Percentiles rank a stretch among this genome's conserved stretches.
Conservation (phyloP, 768 basidiomycete genomes). For the Thelephora ganbajun region DNA sequence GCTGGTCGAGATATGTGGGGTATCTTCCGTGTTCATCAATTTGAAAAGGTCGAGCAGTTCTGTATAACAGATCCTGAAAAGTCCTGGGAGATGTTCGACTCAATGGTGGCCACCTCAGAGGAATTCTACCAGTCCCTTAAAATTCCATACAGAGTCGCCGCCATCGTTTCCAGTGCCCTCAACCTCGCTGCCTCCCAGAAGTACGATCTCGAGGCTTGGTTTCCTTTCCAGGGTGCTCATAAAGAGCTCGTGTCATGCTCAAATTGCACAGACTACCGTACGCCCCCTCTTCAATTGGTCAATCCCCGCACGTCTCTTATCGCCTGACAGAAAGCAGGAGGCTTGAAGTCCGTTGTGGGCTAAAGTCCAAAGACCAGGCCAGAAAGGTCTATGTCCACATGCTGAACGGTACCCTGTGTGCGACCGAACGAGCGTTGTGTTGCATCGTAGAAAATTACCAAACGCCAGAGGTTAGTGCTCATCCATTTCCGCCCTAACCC, state of each 20-base stretch:
- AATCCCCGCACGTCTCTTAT: constrained; percentile 1
- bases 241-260: constrained; percentile 97
- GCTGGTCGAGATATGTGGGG: constrained; percentile 99
- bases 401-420: constrained; percentile 96
- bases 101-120: constrained; percentile 82
- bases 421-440: constrained; percentile 92
- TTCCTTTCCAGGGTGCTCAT: constrained; percentile 92
- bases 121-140: constrained; percentile 94
- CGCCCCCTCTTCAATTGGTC: constrained; percentile 21
- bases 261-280: constrained; percentile 99
- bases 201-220: constrained; percentile 97
- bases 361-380: constrained; percentile 82
- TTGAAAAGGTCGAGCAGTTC: constrained; percentile 98
- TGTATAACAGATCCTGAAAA: constrained; percentile 88
- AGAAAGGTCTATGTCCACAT: constrained; percentile 96
- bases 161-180: constrained; percentile 90
- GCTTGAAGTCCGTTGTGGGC: constrained; percentile 85
- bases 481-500: background rate
- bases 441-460: constrained; percentile 99
- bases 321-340: constrained; percentile 64
- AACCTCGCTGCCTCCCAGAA: constrained; percentile 97
- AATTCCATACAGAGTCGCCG: constrained; percentile 83
- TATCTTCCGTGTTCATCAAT: constrained; percentile 99
- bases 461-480: constrained; percentile 65
- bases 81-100: constrained; percentile 88